These are phyloP conservation scores for Cercophora scortea DNA, from an alignment of 495 filamentous ascomycete species.

Conservation along the genomic window DNA sequence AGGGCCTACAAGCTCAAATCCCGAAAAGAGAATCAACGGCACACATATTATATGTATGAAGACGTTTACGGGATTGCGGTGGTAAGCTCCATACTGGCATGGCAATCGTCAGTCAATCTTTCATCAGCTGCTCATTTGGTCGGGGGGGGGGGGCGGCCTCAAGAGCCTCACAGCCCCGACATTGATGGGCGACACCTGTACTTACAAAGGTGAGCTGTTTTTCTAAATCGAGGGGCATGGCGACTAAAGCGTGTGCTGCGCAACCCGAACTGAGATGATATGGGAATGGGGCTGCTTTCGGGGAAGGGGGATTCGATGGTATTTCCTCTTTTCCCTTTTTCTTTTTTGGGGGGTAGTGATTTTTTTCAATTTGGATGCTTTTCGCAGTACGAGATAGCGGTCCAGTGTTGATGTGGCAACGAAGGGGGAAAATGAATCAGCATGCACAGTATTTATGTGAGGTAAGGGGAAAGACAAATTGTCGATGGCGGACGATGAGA, in stretches of 20 bases:
- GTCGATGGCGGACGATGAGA: no score
- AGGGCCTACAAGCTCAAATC: conserved; percentile 63
- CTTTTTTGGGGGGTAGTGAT: no score
- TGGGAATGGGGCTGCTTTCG: no score
- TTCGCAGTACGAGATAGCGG: no score
- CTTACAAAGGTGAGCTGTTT: conserved; percentile 74
- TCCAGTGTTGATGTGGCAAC: no score
- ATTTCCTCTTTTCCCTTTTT: no score
- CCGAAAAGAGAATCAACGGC: conserved; percentile 72
- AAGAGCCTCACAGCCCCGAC: background rate
- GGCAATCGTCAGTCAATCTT: conserved; percentile 7
- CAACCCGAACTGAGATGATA: background rate
- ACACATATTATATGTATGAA: conserved; percentile 88
- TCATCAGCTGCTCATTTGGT: background rate
- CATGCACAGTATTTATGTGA: no score
- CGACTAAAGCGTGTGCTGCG: conserved; percentile 3
- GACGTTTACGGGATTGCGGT: conserved; percentile 83
- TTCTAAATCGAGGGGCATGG: conserved; percentile 70
- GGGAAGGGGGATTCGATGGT: no score
- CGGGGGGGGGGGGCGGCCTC: no score
- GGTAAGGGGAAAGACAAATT: no score
- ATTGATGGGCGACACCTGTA: conserved; percentile 3
- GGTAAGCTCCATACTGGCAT: conserved; percentile 85
- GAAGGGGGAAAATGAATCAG: no score
- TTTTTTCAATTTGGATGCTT: no score